phyloP scores from a whole-genome alignment of 495 filamentous ascomycete species.

The Talaromyces nanjingensis region DNA sequence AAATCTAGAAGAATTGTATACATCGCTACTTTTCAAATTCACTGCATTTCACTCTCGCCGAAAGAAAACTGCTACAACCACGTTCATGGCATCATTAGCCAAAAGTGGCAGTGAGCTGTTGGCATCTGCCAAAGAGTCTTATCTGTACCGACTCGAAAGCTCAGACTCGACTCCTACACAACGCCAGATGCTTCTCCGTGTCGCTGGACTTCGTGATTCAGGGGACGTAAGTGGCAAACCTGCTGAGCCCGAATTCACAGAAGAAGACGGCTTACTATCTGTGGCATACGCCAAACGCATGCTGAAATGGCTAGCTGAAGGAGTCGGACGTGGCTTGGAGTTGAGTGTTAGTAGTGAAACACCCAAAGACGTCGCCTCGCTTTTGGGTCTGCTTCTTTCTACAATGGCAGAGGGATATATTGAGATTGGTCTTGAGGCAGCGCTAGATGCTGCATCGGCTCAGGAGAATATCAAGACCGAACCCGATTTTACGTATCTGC shows the following conservation, averaged over 20 bases:
- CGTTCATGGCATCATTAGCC: constrained; percentile 84
- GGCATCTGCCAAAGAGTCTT: constrained; percentile 68
- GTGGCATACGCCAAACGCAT: constrained; percentile 88
- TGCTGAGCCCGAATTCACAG: constrained; percentile 76
- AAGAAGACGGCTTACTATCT: constrained; percentile 78
- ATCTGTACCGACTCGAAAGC: constrained; percentile 76
- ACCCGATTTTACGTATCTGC: constrained; percentile 81
- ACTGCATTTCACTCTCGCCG: constrained; percentile 82
- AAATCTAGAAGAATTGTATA: constrained; percentile 86
- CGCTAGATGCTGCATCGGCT: constrained; percentile 62
- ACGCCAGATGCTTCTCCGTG: constrained; percentile 74
- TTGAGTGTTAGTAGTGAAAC: constrained; percentile 79
- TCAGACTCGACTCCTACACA: constrained; percentile 78
- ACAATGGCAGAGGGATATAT: constrained; percentile 93
- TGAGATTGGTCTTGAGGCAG: constrained; percentile 87
- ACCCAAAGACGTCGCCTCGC: constrained; percentile 85
- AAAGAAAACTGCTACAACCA: constrained; percentile 74
- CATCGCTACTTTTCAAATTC: constrained; percentile 90
- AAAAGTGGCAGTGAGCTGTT: constrained; percentile 79
- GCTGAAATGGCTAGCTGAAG: constrained; percentile 96
- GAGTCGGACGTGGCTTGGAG: constrained; percentile 86
- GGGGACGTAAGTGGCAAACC: constrained; percentile 43
- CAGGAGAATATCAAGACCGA: constrained; percentile 75
- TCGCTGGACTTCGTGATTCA: constrained; percentile 61
- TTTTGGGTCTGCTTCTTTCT: constrained; percentile 75